Base-by-base conservation (phyloP, 805 yeast genomes). In the Metschnikowia similis region DNA sequence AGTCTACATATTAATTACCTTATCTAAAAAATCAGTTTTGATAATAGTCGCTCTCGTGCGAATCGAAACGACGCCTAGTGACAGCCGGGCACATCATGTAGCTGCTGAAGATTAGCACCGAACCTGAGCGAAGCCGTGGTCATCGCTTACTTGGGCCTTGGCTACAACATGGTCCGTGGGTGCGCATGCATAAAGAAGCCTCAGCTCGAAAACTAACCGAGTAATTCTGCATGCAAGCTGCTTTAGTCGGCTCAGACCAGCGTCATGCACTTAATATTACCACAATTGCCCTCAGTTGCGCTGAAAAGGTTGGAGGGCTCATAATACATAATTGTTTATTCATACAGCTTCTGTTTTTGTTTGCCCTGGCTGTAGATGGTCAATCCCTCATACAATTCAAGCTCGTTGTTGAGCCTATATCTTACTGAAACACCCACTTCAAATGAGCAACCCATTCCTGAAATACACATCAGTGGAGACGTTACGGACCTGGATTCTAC, bases 321-420 rank as follows among this genome's bases (percentile, higher is more conserved):
- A 13, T 13, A 4, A 4, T 35, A 6, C 8, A 8, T 32, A 21
- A 21, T 21, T 21, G 21, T 32, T 31, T 31, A 2, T 13, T n/a
- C 13, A 11, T 10, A 31, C 6, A 32, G 35, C 6, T 6, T 16
- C 11, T 14, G 16, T 13, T 21, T 8, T 21, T 11, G 14, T 36
- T 21, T 26, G n/a, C 14, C 9, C 14, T 36, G 28, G 27, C 26
- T 27, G 17, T 38, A 8, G 30, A 39, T 39, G 42, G 21, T 14
- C 17, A 29, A 39, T n/a, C 6, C 42, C 9, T 28, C 26, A 8
- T 43, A 43, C 46, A 35, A 16, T 8, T 34, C 46, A 11, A 43
- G 40, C 36, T 43, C 46, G 13, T 32, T 43, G 11, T 30, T 43
- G 31, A 43, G 32, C 32, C 28, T 43, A 10, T 43, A 43, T 30